Evolutionary conservation across 306 rosid genomes (phyloP), one percentile per base, ranked within the genome.

Genomic region (Elaeagnus macrophylla): DNA sequence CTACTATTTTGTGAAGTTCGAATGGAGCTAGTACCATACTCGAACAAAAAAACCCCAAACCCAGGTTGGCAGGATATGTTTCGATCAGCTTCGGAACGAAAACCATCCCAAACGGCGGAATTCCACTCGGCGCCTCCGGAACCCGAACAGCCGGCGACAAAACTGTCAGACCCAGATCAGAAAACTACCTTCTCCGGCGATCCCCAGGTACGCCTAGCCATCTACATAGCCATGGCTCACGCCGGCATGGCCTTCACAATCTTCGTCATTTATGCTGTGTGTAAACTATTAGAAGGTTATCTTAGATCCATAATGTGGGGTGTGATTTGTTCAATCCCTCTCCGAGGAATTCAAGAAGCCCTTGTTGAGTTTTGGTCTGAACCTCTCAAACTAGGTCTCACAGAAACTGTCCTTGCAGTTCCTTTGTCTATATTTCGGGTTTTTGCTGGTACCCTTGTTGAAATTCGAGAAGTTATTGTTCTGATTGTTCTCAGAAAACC

Each of bases 51-150:
- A 47, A 59, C 79, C 8, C 2, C 83, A 6, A 65, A 43, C 20
- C 99, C 89, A 7, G 79, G 96, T 4, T 91, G 99, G 99, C 85
- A 87, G 52, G 99, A 91, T 65, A 91, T 91, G 99, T 87, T 87
- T 78, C 83, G 96, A 78, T 82, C 95, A 39, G 96, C 95, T 1
- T 82, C 99, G 8, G 2, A 20, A 32, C 76, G 82, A 25, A 66
- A 71, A 39, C 82, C 94, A 17, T 43, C 65, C 15, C 13, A 88
- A 39, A 10, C 71, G 53, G 69, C 75, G 1, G 48, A 44, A 0
- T 5, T 71, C 2, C 73, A 51, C 63, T 56, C 67, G 53, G 61
- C 81, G 0, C 40, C 74, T 0, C 5, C 37, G 49, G 49, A 45
- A 45, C 18, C 18, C 2, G 7, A 35, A 3, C 37, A 0, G 52